Evolutionary conservation across 768 basidiomycete species (phyloP).

Genomic region (Floccularia luteovirens): DNA sequence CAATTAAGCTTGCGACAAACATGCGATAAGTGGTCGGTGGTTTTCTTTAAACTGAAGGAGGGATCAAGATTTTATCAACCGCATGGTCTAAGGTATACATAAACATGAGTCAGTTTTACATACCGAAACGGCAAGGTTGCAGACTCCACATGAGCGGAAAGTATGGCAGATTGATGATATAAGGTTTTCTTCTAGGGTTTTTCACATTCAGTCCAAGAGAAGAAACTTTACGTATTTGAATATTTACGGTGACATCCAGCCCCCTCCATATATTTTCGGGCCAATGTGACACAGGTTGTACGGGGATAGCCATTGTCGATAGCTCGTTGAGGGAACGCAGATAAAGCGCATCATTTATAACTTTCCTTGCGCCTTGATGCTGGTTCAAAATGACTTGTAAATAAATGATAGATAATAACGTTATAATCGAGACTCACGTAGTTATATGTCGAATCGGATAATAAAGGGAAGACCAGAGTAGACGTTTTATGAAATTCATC

Average conservation of each 20-base stretch:
- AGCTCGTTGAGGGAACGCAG: constrained; percentile 42
- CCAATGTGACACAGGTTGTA: constrained; percentile 40
- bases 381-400: constrained; percentile 14
- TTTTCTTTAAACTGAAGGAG: constrained; percentile 17
- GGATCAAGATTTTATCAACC: not conserved
- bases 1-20: constrained; percentile 43
- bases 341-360: constrained; percentile 59
- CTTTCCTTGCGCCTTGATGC: constrained; percentile 28
- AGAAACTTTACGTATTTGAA: too few relatives aligned
- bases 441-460: constrained; percentile 36
- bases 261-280: constrained; percentile 12
- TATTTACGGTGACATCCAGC: too few relatives aligned
- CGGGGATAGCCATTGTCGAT: constrained; percentile 42
- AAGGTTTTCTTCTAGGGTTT: constrained; percentile 18
- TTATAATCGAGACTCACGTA: constrained; percentile 35
- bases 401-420: constrained; percentile 13
- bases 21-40: constrained; percentile 31
- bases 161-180: constrained; percentile 49
- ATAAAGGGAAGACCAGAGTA: constrained; percentile 45
- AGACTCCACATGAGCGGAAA: constrained; percentile 53
- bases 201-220: too few relatives aligned
- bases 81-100: not conserved
- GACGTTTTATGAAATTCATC: constrained; percentile 68
- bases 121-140: constrained; percentile 57
- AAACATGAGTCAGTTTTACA: constrained; percentile 7